Evolutionary conservation across 768 basidiomycete species (phyloP).

Genomic region (Hypholoma fasciculare): DNA sequence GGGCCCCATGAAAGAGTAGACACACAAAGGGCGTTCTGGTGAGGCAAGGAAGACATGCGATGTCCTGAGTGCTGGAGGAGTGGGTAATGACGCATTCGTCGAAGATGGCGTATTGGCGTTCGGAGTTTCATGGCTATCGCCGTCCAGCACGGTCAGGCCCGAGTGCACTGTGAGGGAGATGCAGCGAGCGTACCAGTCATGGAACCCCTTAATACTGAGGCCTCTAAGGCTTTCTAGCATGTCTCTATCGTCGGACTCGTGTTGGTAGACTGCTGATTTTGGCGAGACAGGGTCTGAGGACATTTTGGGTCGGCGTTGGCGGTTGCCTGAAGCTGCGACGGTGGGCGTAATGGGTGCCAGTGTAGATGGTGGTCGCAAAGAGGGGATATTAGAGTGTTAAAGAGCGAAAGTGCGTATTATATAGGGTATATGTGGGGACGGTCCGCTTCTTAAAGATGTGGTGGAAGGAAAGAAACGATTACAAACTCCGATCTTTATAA

Average conservation of each 20-base stretch:
- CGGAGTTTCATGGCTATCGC: slow-evolving; percentile 18
- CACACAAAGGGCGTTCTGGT: slow-evolving; percentile 20
- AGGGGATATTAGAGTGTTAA: slow-evolving; percentile 3
- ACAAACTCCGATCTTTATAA: slow-evolving; percentile 29
- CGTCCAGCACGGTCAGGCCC: slow-evolving; percentile 8
- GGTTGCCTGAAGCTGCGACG: slow-evolving; percentile 10
- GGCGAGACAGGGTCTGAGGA: slow-evolving; percentile 9
- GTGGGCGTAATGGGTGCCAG: slow-evolving; percentile 7
- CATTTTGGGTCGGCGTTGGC: slow-evolving; percentile 11
- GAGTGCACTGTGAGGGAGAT: slow-evolving; percentile 10
- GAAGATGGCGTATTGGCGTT: slow-evolving; percentile 24
- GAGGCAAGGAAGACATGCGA: slow-evolving; percentile 23
- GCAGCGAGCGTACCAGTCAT: slow-evolving; percentile 18
- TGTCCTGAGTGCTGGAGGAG: slow-evolving; percentile 24
- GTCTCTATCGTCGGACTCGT: slow-evolving; percentile 21
- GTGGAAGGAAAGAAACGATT: slow-evolving; percentile 24
- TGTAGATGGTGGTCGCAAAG: neutral
- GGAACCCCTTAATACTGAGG: slow-evolving; percentile 28
- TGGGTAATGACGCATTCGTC: slow-evolving; percentile 23
- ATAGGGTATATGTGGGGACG: slow-evolving; percentile 20
- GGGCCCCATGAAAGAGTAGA: slow-evolving; percentile 2
- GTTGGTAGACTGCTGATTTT: slow-evolving; percentile 12
- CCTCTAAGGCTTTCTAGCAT: slow-evolving; percentile 27
- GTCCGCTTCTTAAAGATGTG: slow-evolving; percentile 18
- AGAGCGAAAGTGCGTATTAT: slow-evolving; percentile 17